Base-by-base conservation (phyloP, 441 rosid genomes). In the Monsonia emarginata region DNA sequence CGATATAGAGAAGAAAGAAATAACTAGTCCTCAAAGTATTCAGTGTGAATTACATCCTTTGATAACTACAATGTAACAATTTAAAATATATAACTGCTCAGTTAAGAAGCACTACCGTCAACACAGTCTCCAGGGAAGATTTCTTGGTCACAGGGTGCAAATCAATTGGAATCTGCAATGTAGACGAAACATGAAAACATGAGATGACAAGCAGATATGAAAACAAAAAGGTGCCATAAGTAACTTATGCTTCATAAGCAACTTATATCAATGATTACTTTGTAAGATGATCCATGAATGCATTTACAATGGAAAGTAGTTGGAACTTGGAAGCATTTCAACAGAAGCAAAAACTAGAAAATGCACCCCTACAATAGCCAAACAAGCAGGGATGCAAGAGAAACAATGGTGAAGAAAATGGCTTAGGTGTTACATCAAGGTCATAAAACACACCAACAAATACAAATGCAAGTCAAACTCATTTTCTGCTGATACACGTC, bases 121-220 rank as follows among this genome's bases (percentile, higher is more conserved):
- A 77, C 74, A 94, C 98, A 50, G 98, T 94, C 87, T 94, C 98
- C 83, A 94, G 72, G 63, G 98, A 14, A 73, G 97, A 94, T 84
- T 91, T 94, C 76, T 84, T 82, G 66, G 98, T 94, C 76, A 81
- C 90, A 0, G 94, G 97, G 83, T 94, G 97, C 82, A 91, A 78
- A 56, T 89, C 98, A 65, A 80, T 89, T 26, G 98, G 97, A 82
- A 94, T 94, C 98, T 91, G 85, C 76, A 81, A 66, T 34, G 58
- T 68, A 57, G 16, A 73, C 4, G 30, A 71, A 68, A 75, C 52
- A 74, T 19, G 31, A 16, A 65, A 67, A 28, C 62, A 42, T 11
- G 50, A 68, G 9, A 57, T 62, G 16, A 26, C 27, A 65, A 64
- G 13, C 61, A 34, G 48, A 30, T 26, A 61, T 38, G 66, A 11